Conservation (phyloP, 768 basidiomycete genomes). For the Tremella yokohamensis region DNA sequence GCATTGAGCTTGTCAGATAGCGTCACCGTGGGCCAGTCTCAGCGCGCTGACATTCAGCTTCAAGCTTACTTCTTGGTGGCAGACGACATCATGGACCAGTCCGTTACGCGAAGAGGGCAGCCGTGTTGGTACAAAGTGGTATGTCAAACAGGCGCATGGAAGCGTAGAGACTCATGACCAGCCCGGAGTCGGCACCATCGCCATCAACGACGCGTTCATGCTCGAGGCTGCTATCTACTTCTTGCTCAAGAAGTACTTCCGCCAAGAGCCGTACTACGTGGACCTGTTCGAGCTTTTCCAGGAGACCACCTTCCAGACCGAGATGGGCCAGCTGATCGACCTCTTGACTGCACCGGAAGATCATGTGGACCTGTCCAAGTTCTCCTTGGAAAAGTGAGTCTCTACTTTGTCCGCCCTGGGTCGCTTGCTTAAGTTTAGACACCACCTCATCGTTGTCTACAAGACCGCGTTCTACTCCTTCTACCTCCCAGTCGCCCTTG, state of each 20-base stretch:
- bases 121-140: conserved; percentile 85
- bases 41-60: conserved; percentile 57
- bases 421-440: conserved; percentile 55
- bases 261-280: conserved; percentile 72
- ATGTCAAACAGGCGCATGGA: background rate
- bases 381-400: conserved; percentile 75
- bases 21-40: background rate
- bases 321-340: conserved; percentile 94
- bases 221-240: conserved; percentile 89
- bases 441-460: conserved; percentile 88
- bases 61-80: conserved; percentile 89
- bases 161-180: conserved; percentile 17
- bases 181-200: conserved; percentile 68
- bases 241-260: conserved; percentile 82
- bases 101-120: conserved; percentile 87
- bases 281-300: conserved; percentile 89
- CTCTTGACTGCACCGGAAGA: conserved; percentile 93
- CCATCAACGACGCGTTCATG: conserved; percentile 96
- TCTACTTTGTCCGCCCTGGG: background rate
- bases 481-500: conserved; percentile 95
- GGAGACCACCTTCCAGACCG: conserved; percentile 83
- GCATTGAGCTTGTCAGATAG: conserved; percentile 84
- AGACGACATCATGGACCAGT: conserved; percentile 96
- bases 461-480: conserved; percentile 98
- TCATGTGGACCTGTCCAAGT: conserved; percentile 76